These are phyloP conservation scores for Tagetes erecta DNA, from an alignment of 129 eudicot species.

Conservation along the genomic window DNA sequence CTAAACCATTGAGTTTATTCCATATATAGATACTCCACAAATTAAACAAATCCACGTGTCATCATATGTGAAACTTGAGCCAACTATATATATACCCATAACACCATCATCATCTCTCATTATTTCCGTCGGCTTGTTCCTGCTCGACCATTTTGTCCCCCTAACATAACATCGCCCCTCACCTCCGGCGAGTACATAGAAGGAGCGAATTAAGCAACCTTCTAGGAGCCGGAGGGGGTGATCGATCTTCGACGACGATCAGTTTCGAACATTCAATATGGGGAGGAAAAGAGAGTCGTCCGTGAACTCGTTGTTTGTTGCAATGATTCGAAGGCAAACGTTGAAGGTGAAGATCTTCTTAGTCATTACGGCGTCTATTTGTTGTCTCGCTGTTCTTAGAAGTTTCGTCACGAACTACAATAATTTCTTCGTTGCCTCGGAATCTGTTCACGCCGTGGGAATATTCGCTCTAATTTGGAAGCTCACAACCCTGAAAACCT, in stretches of 20 bases:
- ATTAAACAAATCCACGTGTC: conserved; percentile 27
- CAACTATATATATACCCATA: conserved; percentile 17
- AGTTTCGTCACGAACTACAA: conserved; percentile 44
- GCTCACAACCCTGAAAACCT: conserved; percentile 69
- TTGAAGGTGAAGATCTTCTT: conserved; percentile 58
- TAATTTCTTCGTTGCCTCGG: conserved; percentile 67
- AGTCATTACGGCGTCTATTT: conserved; percentile 44
- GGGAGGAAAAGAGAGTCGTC: conserved; percentile 63
- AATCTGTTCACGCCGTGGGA: conserved; percentile 69
- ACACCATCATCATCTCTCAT: background rate
- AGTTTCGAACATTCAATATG: conserved; percentile 32
- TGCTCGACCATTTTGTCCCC: conserved; percentile 21
- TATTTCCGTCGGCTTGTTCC: conserved; percentile 8
- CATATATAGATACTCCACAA: conserved; percentile 27
- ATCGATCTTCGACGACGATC: conserved; percentile 4
- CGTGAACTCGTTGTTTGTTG: conserved; percentile 48
- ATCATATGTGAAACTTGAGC: background rate
- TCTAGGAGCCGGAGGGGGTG: conserved; percentile 46
- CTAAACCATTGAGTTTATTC: conserved; percentile 26
- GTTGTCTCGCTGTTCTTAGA: conserved; percentile 50
- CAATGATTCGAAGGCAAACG: conserved; percentile 66
- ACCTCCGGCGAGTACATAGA: conserved; percentile 27
- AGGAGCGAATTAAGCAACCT: conserved; percentile 7
- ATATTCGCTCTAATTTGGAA: conserved; percentile 66
- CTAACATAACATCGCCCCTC: conserved; percentile 26